These are phyloP conservation scores for Botryotinia convoluta DNA, from an alignment of 2,329 filamentous ascomycete species.

Conservation along the genomic window DNA sequence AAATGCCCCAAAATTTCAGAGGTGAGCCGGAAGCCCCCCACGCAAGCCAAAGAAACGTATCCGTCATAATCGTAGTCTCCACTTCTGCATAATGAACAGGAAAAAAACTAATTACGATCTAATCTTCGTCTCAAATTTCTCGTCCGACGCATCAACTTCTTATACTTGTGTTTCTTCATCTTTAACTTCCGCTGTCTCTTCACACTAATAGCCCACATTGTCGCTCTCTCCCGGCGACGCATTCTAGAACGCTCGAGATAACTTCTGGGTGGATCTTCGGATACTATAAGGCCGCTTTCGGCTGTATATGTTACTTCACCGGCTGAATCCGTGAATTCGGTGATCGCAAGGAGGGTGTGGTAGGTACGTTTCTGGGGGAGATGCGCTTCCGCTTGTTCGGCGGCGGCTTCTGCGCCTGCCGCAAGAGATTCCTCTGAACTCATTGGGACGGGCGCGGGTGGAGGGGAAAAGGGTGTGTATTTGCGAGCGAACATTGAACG, in stretches of 20 bases:
- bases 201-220: slow-evolving; percentile 83
- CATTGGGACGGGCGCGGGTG: slow-evolving; percentile 72
- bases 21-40: neutral
- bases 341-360: slow-evolving; percentile 64
- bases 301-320: slow-evolving; percentile 60
- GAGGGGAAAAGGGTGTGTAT: slow-evolving; percentile 79
- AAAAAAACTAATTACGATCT: slow-evolving; percentile 38
- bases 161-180: slow-evolving; percentile 99
- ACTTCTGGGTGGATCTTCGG: slow-evolving; percentile 44
- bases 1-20: neutral
- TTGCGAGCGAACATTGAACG: slow-evolving; percentile 63
- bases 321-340: slow-evolving; percentile 60
- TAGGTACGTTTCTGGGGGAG: slow-evolving; percentile 56
- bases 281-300: slow-evolving; percentile 57
- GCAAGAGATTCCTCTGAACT: slow-evolving; percentile 39
- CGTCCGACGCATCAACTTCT: slow-evolving; percentile 95
- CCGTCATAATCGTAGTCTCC: neutral
- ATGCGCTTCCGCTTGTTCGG: slow-evolving; percentile 34
- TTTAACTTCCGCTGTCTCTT: slow-evolving; percentile 89
- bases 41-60: neutral
- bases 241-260: slow-evolving; percentile 71
- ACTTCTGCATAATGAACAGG: neutral
- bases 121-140: slow-evolving; percentile 78
- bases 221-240: slow-evolving; percentile 48
- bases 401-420: slow-evolving; percentile 41